Base-by-base conservation (phyloP, 176 grass and related monocot species). In the maize (Zea mays) region DNA sequence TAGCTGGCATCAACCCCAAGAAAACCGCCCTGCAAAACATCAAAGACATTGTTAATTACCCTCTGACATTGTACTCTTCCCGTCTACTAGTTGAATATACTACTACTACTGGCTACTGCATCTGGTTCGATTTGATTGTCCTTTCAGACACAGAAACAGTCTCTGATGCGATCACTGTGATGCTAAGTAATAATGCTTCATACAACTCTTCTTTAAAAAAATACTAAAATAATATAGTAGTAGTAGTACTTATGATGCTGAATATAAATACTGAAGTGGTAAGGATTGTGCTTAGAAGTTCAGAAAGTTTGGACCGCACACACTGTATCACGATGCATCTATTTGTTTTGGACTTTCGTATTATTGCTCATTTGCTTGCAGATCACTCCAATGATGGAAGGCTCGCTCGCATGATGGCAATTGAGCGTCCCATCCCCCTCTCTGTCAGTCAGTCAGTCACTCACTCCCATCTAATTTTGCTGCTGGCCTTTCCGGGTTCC, bases 401-500 rank as follows among this genome's bases (percentile, higher is more conserved):
- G 54, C 52, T 55, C 13, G 20, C 16, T 19, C 44, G 41, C 33
- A 46, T 10, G 84, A 48, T 65, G 54, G 54, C 52, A 58, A 46
- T 5, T 51, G 38, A 27, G 69, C 71, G 15, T 21, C 59, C 33
- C 43, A 34, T 48, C 3, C 36, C 72, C 12, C 64, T 43, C 73
- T 2, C 34, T 3, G 16, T n/a, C 65, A 21, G 4, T 16, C 2
- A 7, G 20, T 43, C 37, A 1, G 6, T 57, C 72, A 4, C 72
- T 62, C 46, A 1, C 3, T 70, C 47, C 11, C 62, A 77, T 76
- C 86, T 78, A 41, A 69, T 71, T 62, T 35, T 40, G 44, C 54
- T 79, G 79, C 51, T 89, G 67, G 73, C 13, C 87, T 82, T 86
- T 89, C 56, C 36, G 73, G 79, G 78, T 8, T 60, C 83, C 87